phyloP scores from a whole-genome alignment of 495 filamentous ascomycete genomes.

The Penicillium pancosmium region DNA sequence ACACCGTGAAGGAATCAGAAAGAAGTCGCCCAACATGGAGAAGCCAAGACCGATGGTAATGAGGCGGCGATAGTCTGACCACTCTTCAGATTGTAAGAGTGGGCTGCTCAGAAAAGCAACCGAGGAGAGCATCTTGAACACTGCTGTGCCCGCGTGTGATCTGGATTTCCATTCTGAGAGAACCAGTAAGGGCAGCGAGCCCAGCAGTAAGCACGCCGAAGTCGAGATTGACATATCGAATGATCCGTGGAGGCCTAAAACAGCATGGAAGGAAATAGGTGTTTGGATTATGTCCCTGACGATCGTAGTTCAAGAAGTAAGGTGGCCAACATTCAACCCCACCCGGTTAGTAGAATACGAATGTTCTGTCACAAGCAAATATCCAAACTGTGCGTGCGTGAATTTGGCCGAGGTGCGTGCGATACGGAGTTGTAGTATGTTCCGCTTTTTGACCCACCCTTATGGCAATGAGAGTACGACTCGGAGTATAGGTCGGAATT shows the following conservation, averaged over 20 bases:
- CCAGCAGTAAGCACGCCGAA: slow-evolving; percentile 16
- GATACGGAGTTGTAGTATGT: no score
- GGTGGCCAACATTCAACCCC: no score
- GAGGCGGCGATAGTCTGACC: slow-evolving; percentile 17
- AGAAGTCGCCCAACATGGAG: slow-evolving; percentile 22
- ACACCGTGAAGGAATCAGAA: slow-evolving; percentile 20
- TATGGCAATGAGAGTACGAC: no score
- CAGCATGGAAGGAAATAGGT: neutral
- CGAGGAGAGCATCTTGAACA: slow-evolving; percentile 32
- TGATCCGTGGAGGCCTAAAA: neutral
- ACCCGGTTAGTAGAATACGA: no score
- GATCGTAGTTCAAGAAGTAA: no score
- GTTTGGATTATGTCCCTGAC: neutral
- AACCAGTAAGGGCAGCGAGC: slow-evolving; percentile 16
- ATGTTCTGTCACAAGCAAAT: no score
- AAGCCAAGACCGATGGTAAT: slow-evolving; percentile 5
- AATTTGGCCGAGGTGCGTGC: no score
- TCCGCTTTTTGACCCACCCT: no score
- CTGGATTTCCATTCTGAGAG: slow-evolving; percentile 22
- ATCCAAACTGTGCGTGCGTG: no score
- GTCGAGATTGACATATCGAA: slow-evolving; percentile 8
- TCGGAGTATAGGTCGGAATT: no score
- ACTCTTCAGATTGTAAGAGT: slow-evolving; percentile 17
- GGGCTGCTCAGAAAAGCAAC: slow-evolving; percentile 23
- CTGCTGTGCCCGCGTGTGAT: slow-evolving; percentile 17